A percentile compares a stretch with the other conserved stretches of the same genome.
phyloP scores from a whole-genome alignment of 305 asterid genomes.

The Fraxinus paxiana region DNA sequence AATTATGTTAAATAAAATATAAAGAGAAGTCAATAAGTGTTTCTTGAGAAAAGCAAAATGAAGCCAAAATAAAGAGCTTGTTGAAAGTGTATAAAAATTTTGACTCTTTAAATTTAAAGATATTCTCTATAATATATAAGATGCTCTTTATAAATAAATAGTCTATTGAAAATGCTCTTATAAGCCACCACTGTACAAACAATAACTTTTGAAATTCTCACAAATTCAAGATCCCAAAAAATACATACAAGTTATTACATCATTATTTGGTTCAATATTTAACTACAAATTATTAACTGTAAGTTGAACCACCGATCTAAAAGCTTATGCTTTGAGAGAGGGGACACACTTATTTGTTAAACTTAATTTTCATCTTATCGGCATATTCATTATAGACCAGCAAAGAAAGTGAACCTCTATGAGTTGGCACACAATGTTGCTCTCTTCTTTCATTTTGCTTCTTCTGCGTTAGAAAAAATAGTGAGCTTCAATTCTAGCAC shows the following conservation, averaged over 20 bases:
- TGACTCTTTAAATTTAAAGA: neutral
- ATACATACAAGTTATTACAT: neutral
- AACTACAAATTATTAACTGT: neutral
- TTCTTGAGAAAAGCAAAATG: neutral
- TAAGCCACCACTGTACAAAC: neutral
- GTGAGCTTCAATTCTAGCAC: neutral
- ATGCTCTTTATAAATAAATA: too few relatives aligned
- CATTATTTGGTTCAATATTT: neutral
- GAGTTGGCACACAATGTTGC: neutral
- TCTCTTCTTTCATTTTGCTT: neutral
- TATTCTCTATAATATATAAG: too few relatives aligned
- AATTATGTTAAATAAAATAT: too few relatives aligned
- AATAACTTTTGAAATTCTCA: constrained; percentile 2
- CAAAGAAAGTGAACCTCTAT: neutral
- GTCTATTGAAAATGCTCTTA: neutral
- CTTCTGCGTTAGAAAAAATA: neutral
- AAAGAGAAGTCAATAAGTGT: neutral
- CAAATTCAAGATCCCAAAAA: neutral
- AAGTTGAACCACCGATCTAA: neutral
- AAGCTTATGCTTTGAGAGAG: neutral
- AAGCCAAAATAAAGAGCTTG: neutral
- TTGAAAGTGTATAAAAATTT: neutral
- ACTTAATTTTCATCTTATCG: neutral
- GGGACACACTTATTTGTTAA: neutral
- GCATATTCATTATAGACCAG: neutral